A percentile compares a stretch with the other conserved stretches of the same genome.
phyloP scores from a whole-genome alignment of 768 basidiomycete species.

The Termitomyces heimii region DNA sequence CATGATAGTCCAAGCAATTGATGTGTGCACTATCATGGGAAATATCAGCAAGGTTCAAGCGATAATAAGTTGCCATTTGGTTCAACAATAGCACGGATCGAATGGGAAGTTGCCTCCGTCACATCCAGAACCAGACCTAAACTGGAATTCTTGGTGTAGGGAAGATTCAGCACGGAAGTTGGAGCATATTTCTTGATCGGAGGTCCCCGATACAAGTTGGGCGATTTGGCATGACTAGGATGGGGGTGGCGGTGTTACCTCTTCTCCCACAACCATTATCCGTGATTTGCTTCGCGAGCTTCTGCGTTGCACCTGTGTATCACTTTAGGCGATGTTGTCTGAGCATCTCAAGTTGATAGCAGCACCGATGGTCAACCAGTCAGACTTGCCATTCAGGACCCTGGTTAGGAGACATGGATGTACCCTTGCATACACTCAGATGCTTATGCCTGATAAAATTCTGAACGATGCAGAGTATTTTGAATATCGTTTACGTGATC shows the following conservation, averaged over 20 bases:
- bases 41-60: neutral
- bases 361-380: constrained; percentile 79
- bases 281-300: neutral
- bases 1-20: neutral
- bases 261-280: neutral
- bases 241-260: neutral
- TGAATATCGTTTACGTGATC: constrained; percentile 54
- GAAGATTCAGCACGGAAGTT: neutral
- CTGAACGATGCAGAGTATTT: constrained; percentile 61
- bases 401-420: constrained; percentile 58
- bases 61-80: neutral
- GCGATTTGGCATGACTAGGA: neutral
- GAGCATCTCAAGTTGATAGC: constrained; percentile 38
- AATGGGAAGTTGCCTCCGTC: neutral
- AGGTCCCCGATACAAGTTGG: too few relatives aligned
- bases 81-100: neutral
- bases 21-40: constrained; percentile 6
- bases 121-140: too few relatives aligned
- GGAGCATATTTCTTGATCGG: neutral
- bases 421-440: constrained; percentile 70
- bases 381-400: constrained; percentile 67
- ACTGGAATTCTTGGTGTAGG: neutral
- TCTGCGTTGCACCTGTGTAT: neutral
- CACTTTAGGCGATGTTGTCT: constrained; percentile 6
- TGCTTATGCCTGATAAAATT: constrained; percentile 61